Evolutionary conservation across 2,329 filamentous ascomycete genomes (phyloP), one percentile per base, ranked within the genome.

Genomic region (Fusarium sp.): DNA sequence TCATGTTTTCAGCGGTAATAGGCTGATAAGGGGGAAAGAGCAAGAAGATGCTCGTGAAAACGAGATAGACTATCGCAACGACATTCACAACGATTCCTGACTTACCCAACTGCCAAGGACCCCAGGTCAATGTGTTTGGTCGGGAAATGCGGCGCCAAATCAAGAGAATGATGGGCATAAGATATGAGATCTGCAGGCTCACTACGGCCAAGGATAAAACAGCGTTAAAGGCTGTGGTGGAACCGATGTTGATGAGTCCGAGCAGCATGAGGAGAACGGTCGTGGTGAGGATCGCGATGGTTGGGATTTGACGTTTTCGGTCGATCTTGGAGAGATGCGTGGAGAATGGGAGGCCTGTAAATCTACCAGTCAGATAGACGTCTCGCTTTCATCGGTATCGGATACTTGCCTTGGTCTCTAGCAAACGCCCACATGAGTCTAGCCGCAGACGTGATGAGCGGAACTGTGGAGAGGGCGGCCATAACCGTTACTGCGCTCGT

Each of bases 351-450:
- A 54, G 60, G 18, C 47, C 65, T 27, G n/a, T n/a, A 2, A 1
- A 13, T 14, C 1, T n/a, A 29, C 18, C 18, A 7, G n/a, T 20
- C 6, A n/a, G 13, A 11, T 27, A 9, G 6, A 18, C 27, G 8
- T 9, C 20, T 7, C 13, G 11, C 16, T 45, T 22, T 16, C 20
- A 45, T 45, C 4, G 13, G 20, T 16, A 7, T 9, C 6, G 7
- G 40, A 45, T 3, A 22, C 59, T 22, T 9, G 69, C 73, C 73
- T 61, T 61, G 50, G 27, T 76, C 74, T 65, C 74, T 64, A 5
- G 74, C 74, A 45, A 76, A 76, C 5, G 74, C 70, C 74, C 74
- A 76, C 71, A 74, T 76, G 2, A 74, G 56, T 0, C 74, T 66
- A 11, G 73, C 74, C 1, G 74, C 62, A 0, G 74, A 69, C 1